Percentiles rank a stretch among this genome's conserved stretches.
phyloP scores from a whole-genome alignment of 2,329 filamentous ascomycete species.

The Graphiopsis chlorocephala region DNA sequence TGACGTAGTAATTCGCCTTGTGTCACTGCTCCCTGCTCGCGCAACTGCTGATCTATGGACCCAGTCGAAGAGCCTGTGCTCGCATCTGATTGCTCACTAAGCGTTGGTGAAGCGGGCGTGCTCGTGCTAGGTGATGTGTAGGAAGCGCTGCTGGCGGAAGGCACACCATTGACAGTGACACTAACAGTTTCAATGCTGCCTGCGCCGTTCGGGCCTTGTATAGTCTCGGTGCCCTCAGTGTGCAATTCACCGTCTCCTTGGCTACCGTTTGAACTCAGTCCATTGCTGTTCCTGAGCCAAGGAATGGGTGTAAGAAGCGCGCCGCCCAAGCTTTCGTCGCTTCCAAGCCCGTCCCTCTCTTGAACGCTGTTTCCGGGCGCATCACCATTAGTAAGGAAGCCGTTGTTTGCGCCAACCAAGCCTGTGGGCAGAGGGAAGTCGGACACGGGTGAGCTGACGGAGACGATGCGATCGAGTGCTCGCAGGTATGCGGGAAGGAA shows the following conservation, averaged over 20 bases:
- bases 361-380: conserved; percentile 61
- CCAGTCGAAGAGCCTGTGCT: conserved; percentile 35
- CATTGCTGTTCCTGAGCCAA: conserved; percentile 59
- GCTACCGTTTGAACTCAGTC: conserved; percentile 17
- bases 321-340: conserved; percentile 85
- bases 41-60: conserved; percentile 34
- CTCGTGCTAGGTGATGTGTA: conserved; percentile 23
- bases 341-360: conserved; percentile 59
- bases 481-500: conserved; percentile 82
- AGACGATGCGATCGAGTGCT: conserved; percentile 84
- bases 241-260: conserved; percentile 53
- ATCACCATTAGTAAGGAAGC: conserved; percentile 51
- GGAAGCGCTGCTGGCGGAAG: conserved; percentile 24
- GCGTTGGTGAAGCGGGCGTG: conserved; percentile 28
- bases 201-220: conserved; percentile 75
- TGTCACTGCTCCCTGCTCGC: conserved; percentile 59
- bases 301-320: conserved; percentile 91
- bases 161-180: conserved; percentile 66
- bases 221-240: conserved; percentile 74
- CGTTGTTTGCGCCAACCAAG: conserved; percentile 42
- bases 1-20: conserved; percentile 84
- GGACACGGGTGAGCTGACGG: conserved; percentile 78
- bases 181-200: conserved; percentile 79
- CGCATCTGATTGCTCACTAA: conserved; percentile 35
- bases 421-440: conserved; percentile 75